Evolutionary conservation across 345 rosid genomes (phyloP).

Genomic region (Salix koriyanagi): DNA sequence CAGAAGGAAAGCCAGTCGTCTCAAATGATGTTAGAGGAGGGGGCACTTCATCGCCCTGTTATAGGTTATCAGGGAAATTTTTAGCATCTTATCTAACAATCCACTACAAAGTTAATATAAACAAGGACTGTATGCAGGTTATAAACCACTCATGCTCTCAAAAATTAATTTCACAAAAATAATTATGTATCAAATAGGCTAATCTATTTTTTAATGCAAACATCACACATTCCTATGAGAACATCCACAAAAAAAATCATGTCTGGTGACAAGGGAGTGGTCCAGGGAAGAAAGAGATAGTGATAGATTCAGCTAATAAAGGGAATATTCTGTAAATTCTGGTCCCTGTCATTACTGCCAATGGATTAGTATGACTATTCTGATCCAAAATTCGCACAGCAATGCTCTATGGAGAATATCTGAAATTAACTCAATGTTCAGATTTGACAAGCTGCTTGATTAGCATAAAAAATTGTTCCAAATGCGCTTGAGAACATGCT

Average conservation of each 20-base stretch:
- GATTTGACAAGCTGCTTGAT: background rate
- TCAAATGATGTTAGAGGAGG: conserved; percentile 74
- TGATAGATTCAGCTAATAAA: background rate
- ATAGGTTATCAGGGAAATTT: conserved; percentile 5
- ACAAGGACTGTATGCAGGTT: background rate
- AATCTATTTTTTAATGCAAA: background rate
- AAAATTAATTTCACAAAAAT: background rate
- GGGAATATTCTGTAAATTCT: background rate
- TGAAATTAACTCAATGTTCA: background rate
- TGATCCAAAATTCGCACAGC: background rate
- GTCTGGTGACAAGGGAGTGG: background rate
- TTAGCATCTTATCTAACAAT: background rate
- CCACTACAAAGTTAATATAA: background rate
- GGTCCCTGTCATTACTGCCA: background rate
- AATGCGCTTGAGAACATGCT: background rate
- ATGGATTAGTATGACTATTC: background rate
- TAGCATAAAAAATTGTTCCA: background rate
- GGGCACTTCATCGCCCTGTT: conserved; percentile 79
- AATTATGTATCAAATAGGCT: background rate
- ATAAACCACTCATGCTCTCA: background rate
- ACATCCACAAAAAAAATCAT: background rate
- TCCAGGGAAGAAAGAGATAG: background rate
- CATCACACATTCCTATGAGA: background rate
- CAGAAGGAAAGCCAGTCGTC: conserved; percentile 75
- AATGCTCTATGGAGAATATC: background rate